These are phyloP conservation scores for Lepidium didymum DNA, from an alignment of 345 rosid genomes.

Conservation along the genomic window DNA sequence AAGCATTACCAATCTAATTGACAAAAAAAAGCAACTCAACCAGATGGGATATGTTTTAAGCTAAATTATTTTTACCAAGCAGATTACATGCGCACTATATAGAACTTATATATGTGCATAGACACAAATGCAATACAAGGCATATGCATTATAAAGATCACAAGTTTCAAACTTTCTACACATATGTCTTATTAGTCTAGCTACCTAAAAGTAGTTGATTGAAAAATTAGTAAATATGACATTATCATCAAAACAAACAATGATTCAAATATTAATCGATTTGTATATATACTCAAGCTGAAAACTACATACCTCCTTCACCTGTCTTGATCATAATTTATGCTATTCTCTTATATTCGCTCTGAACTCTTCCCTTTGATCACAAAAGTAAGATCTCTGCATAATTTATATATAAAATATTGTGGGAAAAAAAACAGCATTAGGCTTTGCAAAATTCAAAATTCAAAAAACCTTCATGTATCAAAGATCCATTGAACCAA, in stretches of 20 bases:
- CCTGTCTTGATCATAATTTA: not conserved
- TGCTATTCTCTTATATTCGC: not conserved
- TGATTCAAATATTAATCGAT: not conserved
- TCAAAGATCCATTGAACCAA: not conserved
- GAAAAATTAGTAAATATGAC: not conserved
- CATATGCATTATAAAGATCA: not conserved
- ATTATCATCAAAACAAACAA: not conserved
- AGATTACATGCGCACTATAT: too few species aligned
- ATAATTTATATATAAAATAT: not conserved
- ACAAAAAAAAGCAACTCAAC: too few species aligned
- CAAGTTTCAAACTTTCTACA: not conserved
- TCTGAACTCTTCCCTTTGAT: not conserved
- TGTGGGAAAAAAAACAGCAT: not conserved
- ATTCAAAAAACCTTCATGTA: not conserved
- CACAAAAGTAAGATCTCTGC: not conserved
- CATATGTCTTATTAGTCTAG: not conserved
- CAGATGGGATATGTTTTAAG: too few species aligned
- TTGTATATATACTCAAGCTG: not conserved
- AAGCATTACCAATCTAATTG: too few species aligned
- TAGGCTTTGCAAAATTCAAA: not conserved
- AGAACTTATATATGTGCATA: not conserved
- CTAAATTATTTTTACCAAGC: too few species aligned
- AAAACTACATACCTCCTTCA: not conserved
- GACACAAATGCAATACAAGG: not conserved
- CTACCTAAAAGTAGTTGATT: not conserved